Evolutionary conservation across 2,329 filamentous ascomycete species (phyloP).

Genomic region (Paecilomyces niveus): DNA sequence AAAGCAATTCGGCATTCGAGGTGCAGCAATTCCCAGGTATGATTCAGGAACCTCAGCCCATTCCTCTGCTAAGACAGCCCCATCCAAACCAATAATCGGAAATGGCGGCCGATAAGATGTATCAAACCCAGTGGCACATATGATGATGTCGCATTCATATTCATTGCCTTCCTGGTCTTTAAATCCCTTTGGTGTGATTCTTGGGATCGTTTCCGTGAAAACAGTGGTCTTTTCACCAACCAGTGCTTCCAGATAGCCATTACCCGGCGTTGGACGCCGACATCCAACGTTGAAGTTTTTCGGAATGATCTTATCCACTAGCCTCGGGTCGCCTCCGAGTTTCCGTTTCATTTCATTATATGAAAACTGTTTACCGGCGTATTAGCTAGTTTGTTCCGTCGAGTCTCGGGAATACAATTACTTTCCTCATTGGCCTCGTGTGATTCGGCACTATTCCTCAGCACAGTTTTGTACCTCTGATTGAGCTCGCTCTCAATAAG

Average conservation of each 20-base stretch:
- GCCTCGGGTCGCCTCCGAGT: constrained; percentile 29
- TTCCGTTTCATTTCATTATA: constrained; percentile 28
- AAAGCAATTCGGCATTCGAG: constrained; percentile 34
- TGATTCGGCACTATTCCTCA: too few species aligned
- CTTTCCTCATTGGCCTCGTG: constrained; percentile 3
- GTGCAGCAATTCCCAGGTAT: background rate
- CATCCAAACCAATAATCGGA: background rate
- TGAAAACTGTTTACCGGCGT: background rate
- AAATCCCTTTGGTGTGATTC: constrained; percentile 28
- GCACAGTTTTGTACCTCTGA: constrained; percentile 20
- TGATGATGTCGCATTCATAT: constrained; percentile 18
- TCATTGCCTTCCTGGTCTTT: constrained; percentile 12
- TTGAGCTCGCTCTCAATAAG: constrained; percentile 46
- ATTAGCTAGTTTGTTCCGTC: background rate
- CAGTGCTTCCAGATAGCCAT: constrained; percentile 37
- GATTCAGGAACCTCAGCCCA: background rate
- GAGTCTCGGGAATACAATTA: background rate
- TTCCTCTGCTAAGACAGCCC: background rate
- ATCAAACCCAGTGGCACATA: constrained; percentile 20
- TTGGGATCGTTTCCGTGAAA: constrained; percentile 32
- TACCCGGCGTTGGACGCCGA: constrained; percentile 35
- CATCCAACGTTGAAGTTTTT: constrained; percentile 38
- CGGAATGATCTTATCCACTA: constrained; percentile 40
- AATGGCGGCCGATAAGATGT: constrained; percentile 5
- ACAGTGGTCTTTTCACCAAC: constrained; percentile 39